Percentiles rank a stretch among this genome's conserved stretches.
Evolutionary conservation across 2,329 filamentous ascomycete species (phyloP).

Genomic region (Elsinoe arachidis): DNA sequence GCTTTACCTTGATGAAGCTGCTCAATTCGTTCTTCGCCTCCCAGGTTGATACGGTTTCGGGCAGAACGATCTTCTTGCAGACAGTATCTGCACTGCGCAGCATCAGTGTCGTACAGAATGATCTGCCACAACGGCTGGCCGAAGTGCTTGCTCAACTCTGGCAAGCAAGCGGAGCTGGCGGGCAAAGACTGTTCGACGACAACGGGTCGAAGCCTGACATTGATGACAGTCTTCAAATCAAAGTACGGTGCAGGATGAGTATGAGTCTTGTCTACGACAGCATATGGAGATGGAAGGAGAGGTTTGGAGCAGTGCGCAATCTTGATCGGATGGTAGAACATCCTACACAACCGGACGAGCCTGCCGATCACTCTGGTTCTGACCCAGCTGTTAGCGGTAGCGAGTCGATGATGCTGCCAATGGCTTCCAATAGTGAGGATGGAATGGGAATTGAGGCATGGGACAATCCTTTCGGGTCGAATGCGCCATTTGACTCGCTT

Average conservation of each 20-base stretch:
- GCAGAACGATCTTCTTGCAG: slow-evolving; percentile 59
- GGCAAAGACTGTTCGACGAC: slow-evolving; percentile 22
- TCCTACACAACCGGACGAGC: slow-evolving; percentile 47
- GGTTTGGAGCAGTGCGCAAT: slow-evolving; percentile 47
- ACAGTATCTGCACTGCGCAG: slow-evolving; percentile 62
- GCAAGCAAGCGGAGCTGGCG: slow-evolving; percentile 45
- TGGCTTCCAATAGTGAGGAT: neutral
- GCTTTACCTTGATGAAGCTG: slow-evolving; percentile 67
- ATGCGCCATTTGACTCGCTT: slow-evolving; percentile 85
- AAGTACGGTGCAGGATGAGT: slow-evolving; percentile 74
- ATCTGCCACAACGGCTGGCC: slow-evolving; percentile 68
- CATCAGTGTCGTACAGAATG: slow-evolving; percentile 68
- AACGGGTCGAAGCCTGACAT: slow-evolving; percentile 24
- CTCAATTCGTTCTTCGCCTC: slow-evolving; percentile 67
- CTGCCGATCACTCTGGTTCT: slow-evolving; percentile 24
- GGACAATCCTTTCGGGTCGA: slow-evolving; percentile 38
- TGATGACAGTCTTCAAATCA: slow-evolving; percentile 67
- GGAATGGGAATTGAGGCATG: slow-evolving; percentile 21
- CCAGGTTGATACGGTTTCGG: slow-evolving; percentile 60
- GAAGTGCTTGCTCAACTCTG: slow-evolving; percentile 85
- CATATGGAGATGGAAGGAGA: slow-evolving; percentile 77
- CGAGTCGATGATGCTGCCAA: slow-evolving; percentile 54
- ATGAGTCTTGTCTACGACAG: slow-evolving; percentile 80
- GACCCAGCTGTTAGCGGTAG: slow-evolving; percentile 40
- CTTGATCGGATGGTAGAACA: slow-evolving; percentile 63